phyloP scores from a whole-genome alignment of 345 rosid genomes.

The Physaria fendleri region DNA sequence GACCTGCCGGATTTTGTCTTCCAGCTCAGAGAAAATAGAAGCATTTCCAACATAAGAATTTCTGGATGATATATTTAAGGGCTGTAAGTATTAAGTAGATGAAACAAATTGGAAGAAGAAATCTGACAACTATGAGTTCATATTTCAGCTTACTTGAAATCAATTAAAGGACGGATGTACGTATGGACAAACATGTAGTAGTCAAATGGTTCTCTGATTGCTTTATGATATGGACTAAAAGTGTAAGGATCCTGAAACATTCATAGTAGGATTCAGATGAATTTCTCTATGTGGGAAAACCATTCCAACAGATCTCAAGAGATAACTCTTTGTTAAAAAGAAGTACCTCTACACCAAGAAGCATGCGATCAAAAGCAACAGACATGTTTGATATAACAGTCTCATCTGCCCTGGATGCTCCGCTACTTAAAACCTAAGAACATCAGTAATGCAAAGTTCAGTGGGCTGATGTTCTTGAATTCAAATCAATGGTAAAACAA shows the following conservation, averaged over 20 bases:
- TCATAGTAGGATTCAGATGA: conserved; percentile 3
- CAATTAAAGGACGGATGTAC: conserved; percentile 74
- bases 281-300: neutral
- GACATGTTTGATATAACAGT: conserved; percentile 79
- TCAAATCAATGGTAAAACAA: neutral
- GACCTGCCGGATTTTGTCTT: conserved; percentile 72
- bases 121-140: neutral
- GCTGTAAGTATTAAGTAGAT: conserved; percentile 14
- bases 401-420: conserved; percentile 52
- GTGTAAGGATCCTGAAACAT: conserved; percentile 70
- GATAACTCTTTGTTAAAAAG: too few species aligned
- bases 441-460: neutral
- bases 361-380: conserved; percentile 64
- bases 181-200: conserved; percentile 92
- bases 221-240: conserved; percentile 79
- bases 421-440: conserved; percentile 67
- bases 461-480: neutral
- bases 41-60: conserved; percentile 80
- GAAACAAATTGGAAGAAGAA: conserved; percentile 10
- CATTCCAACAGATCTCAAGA: conserved; percentile 15
- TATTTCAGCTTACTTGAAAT: conserved; percentile 40
- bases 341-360: conserved; percentile 78
- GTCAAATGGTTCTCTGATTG: conserved; percentile 91
- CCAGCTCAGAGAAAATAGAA: conserved; percentile 61
- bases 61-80: conserved; percentile 35